Evolutionary conservation across 2,329 filamentous ascomycete genomes (phyloP).

Genomic region (Trichoderma sp.): DNA sequence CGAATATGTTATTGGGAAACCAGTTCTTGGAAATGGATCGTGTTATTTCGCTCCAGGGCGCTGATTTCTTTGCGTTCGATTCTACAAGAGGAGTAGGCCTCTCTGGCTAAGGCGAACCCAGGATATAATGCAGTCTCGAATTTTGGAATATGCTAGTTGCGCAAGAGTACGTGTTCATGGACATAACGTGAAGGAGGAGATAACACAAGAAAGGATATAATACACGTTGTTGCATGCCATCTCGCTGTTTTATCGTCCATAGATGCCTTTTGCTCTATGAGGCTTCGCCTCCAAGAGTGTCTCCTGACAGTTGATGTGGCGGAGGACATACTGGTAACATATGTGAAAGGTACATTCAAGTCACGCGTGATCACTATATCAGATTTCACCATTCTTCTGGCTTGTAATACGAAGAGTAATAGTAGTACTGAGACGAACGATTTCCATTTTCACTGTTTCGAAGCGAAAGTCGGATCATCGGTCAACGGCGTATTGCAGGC

Average conservation of each 20-base stretch:
- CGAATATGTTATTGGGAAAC: background rate
- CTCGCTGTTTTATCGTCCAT: background rate
- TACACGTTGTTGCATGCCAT: fast-evolving
- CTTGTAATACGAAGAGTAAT: background rate
- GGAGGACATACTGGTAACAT: background rate
- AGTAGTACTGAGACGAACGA: background rate
- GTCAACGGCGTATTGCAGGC: background rate
- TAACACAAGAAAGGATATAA: background rate
- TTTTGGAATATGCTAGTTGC: background rate
- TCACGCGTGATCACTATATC: background rate
- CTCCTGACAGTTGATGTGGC: background rate
- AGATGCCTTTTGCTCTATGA: background rate
- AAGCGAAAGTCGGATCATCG: background rate
- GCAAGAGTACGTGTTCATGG: background rate
- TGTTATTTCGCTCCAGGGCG: background rate
- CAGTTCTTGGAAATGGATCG: background rate
- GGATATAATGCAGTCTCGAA: background rate
- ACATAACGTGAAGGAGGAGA: background rate
- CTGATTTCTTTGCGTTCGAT: background rate
- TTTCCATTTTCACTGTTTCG: background rate
- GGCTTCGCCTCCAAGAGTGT: background rate
- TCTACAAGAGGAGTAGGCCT: background rate
- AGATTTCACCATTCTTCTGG: background rate
- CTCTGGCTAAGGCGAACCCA: background rate
- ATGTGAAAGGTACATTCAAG: background rate